phyloP scores from a whole-genome alignment of 2,329 filamentous ascomycete genomes.

The Teratosphaeriaceae sp. region DNA sequence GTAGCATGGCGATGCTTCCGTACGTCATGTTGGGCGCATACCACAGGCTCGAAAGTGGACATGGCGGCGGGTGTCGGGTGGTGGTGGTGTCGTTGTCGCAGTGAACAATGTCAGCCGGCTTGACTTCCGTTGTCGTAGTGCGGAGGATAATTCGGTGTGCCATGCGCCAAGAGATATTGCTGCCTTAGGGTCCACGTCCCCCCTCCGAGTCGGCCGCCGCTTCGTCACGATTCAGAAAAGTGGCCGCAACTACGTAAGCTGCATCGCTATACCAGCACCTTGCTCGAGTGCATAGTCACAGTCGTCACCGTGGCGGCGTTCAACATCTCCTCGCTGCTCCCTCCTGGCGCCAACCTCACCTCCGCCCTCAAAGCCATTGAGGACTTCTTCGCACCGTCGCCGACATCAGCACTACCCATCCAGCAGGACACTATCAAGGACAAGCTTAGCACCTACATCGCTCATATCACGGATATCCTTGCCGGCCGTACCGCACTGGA shows the following conservation, averaged over 20 bases:
- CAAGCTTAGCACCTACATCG: slow-evolving; percentile 1
- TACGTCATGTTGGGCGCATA: slow-evolving; percentile 33
- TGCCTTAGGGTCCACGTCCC: too few relatives aligned
- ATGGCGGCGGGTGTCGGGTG: slow-evolving; percentile 32
- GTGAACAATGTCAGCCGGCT: background rate
- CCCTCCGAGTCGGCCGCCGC: too few relatives aligned
- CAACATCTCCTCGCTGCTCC: slow-evolving; percentile 9
- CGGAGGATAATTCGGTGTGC: too few relatives aligned
- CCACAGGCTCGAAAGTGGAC: slow-evolving; percentile 61
- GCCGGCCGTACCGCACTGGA: slow-evolving; percentile 22
- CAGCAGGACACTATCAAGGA: slow-evolving; percentile 2
- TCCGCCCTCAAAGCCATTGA: slow-evolving; percentile 3
- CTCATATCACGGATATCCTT: slow-evolving; percentile 18
- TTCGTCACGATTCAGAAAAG: too few relatives aligned
- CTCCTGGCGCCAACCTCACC: slow-evolving; percentile 2
- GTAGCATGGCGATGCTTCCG: slow-evolving; percentile 1
- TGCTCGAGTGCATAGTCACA: background rate
- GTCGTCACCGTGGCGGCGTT: background rate
- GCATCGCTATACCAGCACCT: background rate
- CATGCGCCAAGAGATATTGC: background rate
- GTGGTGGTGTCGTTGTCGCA: slow-evolving; percentile 2
- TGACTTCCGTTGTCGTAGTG: too few relatives aligned
- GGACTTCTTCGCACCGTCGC: slow-evolving; percentile 3
- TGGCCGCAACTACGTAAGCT: too few relatives aligned
- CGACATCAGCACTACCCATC: background rate